Evolutionary conservation across 768 basidiomycete genomes (phyloP), one percentile per base, ranked within the genome.

Genomic region (Pleurotus cornucopiae): DNA sequence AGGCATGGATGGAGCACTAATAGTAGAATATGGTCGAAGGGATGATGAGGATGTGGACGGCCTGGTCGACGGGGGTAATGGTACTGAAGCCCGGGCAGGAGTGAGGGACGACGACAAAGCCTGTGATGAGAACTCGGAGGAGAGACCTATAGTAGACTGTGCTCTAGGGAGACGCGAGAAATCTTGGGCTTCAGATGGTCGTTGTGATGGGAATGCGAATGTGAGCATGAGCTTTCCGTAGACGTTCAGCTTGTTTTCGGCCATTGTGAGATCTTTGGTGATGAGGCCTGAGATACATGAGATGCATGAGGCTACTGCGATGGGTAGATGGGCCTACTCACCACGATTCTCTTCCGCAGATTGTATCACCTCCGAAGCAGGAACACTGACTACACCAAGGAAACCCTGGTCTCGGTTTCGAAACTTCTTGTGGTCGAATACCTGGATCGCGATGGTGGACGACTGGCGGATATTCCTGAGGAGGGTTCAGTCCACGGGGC

Each of bases 401-500:
- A 84, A 86, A 7, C 83, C 92, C 75, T 94, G 93, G 67, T 94
- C 93, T 63, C 86, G 83, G 69, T 85, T 85, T 73, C 81, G 92
- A 73, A 91, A 94, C 70, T 90, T 92, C 66, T 84, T 81, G 70
- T 92, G 86, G 76, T 96, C 94, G 66, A 94, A 94, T 57, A 96
- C 83, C 73, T 95, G 91, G 46, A 95, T 89, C 21, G 81, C 78
- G 64, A 95, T 79, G 62, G 83, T 77, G 37, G 91, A 93, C 25
- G 84, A 84, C 58, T 82, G 85, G 45, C 82, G 86, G 61, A 94
- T 82, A 59, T 77, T 78, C 61, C 91, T 91, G 61, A 20, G 61
- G 57, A 52, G 39, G 57, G 9, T 30, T 30, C 7, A 7, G 6
- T 30, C 30, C 30, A 30, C 9, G 41, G 6, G 26, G 41, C n/a